Evolutionary conservation across 164 flowering plant genomes (phyloP), one percentile per base, ranked within the genome.

Genomic region (Malania oleifera): DNA sequence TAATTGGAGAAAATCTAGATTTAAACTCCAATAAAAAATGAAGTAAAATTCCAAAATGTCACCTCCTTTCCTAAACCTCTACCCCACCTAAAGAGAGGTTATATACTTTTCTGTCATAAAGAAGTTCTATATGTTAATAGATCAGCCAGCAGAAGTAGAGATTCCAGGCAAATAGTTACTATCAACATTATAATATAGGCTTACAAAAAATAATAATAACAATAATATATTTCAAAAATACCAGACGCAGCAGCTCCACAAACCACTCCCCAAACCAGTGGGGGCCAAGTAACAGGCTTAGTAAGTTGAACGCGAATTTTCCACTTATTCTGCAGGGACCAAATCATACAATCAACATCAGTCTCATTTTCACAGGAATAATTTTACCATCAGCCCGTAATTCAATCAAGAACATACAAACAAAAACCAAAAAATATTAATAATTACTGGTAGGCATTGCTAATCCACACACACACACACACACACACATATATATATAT

Each of bases 201-300:
- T n/a, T n/a, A n/a, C n/a, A n/a, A n/a, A n/a, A n/a, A n/a, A n/a
- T n/a, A n/a, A n/a, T n/a, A n/a, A n/a, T n/a, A n/a, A 14, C 19
- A 17, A 46, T 38, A 38, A 47, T n/a, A n/a, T n/a, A n/a, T n/a
- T n/a, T n/a, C n/a, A n/a, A n/a, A 27, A 29, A 44, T 77, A 93
- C 99, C 99, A 45, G 99, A 93, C 65, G 99, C 99, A 67, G 96
- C 97, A 69, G 96, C 97, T 56, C 99, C 97, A 73, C 96, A 90
- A 59, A 88, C 92, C 57, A 93, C 92, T 73, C 99, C 99, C 91
- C 95, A 93, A 10, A 90, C 73, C 66, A 93, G 72, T 31, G 99
- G 99, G 67, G 99, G 96, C 99, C 99, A 93, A 58, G 99, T 90
- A 53, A 93, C 96, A 39, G 97, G 99, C 64, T 93, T 93, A 11